phyloP scores from a whole-genome alignment of 352 stramenopile genomes.

The Pythium guiyangense region DNA sequence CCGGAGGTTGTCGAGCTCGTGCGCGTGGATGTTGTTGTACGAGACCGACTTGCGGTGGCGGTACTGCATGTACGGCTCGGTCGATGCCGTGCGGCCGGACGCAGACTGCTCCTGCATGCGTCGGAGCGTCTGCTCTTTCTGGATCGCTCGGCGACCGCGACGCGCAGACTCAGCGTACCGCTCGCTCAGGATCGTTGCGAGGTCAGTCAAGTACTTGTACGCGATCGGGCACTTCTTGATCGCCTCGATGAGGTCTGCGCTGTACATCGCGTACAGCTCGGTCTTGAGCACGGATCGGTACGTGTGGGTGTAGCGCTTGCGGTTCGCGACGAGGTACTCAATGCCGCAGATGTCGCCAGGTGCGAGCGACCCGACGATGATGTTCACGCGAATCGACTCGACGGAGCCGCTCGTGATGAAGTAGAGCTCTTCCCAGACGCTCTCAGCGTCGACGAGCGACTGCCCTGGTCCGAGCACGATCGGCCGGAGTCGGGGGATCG shows the following conservation, averaged over 20 bases:
- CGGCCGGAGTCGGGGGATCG: conserved; percentile 51
- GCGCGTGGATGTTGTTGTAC: conserved; percentile 25
- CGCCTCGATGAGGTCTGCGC: conserved; percentile 41
- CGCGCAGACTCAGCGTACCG: conserved; percentile 58
- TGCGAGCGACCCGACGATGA: conserved; percentile 50
- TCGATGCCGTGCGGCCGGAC: background rate
- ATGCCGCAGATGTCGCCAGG: conserved; percentile 73
- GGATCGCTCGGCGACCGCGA: conserved; percentile 29
- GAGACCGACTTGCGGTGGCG: conserved; percentile 56
- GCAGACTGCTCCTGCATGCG: conserved; percentile 13
- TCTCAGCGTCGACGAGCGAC: conserved; percentile 66
- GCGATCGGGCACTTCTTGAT: conserved; percentile 63
- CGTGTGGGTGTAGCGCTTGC: conserved; percentile 57
- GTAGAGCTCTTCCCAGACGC: conserved; percentile 80
- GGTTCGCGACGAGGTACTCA: conserved; percentile 56
- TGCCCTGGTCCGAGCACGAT: conserved; percentile 58
- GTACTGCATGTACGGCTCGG: conserved; percentile 58
- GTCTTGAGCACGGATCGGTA: conserved; percentile 62
- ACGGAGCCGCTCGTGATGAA: conserved; percentile 58
- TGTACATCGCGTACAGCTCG: conserved; percentile 69
- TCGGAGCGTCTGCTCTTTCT: conserved; percentile 24
- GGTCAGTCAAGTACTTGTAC: conserved; percentile 56
- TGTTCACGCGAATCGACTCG: conserved; percentile 53
- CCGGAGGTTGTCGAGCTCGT: conserved; percentile 36
- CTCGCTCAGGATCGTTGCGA: conserved; percentile 49